Base-by-base conservation (phyloP, 1,284 basidiomycete genomes). In the Melampsora americana region DNA sequence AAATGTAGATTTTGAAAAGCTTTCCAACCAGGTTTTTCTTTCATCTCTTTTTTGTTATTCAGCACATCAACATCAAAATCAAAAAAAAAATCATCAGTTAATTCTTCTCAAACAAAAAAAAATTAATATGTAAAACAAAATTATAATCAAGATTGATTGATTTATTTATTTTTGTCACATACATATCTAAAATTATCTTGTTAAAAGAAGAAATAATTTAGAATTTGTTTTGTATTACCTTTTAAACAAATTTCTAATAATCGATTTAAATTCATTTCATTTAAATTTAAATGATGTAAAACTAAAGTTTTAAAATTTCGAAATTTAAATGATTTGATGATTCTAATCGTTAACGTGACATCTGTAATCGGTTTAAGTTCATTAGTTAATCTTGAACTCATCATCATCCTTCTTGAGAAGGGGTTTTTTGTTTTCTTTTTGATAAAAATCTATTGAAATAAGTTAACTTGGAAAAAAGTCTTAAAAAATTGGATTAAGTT, bases 311-410 rank as follows among this genome's bases (percentile, higher is more conserved):
- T 74, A 44, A 11, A 66, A 56, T 66, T 74, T 39, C 65, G 18
- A 65, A 59, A 74, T 50, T 67, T 65, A n/a, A 74, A 74, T 9
- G 72, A 74, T 56, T 74, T 74, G 53, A 74, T 74, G 4, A 74
- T 39, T 48, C 72, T 44, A 12, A 74, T 30, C 2, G 72, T 74
- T 3, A 74, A 60, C 14, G 72, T 74, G 14, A 64, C 64, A 50
- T 74, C 65, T 48, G 48, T 66, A 1, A 42, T 46, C 1, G 72
- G 65, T 56, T 61, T 66, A 12, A 44, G 56, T 4, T 48, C 66
- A 32, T 74, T 74, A 7, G 72, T 74, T 44, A 74, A 59, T 28
- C 48, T 44, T 44, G 42, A 44, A 16, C 12, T 5, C 42, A 44
- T 44, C 1, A 35, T 35, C n/a, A n/a, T n/a, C n/a, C n/a, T n/a